Conservation (phyloP, 768 basidiomycete species). For the Macrolepiota albuminosa region DNA sequence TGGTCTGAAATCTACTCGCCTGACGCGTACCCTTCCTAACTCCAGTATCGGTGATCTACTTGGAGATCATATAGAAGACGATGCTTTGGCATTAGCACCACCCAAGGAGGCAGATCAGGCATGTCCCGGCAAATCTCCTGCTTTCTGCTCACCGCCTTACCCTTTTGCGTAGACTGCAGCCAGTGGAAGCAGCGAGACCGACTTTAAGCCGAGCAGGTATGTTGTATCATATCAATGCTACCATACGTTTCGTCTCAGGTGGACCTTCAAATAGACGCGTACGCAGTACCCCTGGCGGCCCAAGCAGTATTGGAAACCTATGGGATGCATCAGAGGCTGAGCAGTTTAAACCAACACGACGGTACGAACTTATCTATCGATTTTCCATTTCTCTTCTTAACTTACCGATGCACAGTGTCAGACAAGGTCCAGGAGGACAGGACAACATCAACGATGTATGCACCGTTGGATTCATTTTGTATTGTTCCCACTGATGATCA, state of each 20-base stretch:
- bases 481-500: constrained; percentile 6
- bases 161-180: constrained; percentile 5
- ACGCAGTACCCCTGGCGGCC: constrained; percentile 41
- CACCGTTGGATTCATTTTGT: neutral
- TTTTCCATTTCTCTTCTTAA: neutral
- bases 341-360: constrained; percentile 66
- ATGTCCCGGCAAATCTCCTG: neutral
- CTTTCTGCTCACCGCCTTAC: neutral
- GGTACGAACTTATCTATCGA: constrained; percentile 30
- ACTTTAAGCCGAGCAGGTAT: constrained; percentile 47
- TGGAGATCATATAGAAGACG: constrained; percentile 40
- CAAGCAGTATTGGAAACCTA: constrained; percentile 37
- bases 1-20: constrained; percentile 50
- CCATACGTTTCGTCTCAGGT: neutral
- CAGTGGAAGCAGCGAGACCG: constrained; percentile 24
- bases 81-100: constrained; percentile 58
- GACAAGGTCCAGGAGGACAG: constrained; percentile 62
- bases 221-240: constrained; percentile 3
- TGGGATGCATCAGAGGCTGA: constrained; percentile 42
- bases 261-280: constrained; percentile 29
- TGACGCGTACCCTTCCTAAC: constrained; percentile 51
- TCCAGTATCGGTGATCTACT: constrained; percentile 51
- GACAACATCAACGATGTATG: constrained; percentile 51
- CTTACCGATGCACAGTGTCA: constrained; percentile 41
- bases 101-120: constrained; percentile 22